Percentiles rank a stretch among this genome's conserved stretches.
Conservation (phyloP, 2,329 filamentous ascomycete genomes). For the Magnaporthiopsis incrustans region DNA sequence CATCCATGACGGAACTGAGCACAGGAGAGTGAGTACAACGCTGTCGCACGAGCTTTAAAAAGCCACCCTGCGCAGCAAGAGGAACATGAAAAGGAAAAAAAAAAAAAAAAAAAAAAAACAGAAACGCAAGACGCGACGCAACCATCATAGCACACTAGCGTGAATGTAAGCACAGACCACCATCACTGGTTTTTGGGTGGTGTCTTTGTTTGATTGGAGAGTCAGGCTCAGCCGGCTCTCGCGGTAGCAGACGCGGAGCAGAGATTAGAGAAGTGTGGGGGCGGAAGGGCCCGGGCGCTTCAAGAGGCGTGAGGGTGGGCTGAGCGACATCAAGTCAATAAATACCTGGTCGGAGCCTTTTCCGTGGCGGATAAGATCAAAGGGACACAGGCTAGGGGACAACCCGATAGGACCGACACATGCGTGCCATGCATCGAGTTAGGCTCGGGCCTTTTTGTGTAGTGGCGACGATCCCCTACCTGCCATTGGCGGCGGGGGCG, state of each 20-base stretch:
- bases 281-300: background rate
- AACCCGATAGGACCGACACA: background rate
- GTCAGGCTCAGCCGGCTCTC: background rate
- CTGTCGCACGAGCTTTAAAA: background rate
- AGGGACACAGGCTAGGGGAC: background rate
- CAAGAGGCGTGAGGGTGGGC: background rate
- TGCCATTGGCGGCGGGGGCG: slow-evolving; percentile 30
- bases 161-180: background rate
- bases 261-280: background rate
- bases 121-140: background rate
- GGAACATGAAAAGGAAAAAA: background rate
- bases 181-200: background rate
- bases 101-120: background rate
- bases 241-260: background rate
- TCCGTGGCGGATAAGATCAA: background rate
- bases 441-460: background rate
- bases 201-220: background rate
- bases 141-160: background rate
- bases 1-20: background rate
- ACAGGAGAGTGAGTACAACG: background rate
- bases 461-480: slow-evolving; percentile 3
- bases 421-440: background rate
- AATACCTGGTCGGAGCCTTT: background rate
- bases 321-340: background rate
- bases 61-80: background rate